Evolutionary conservation across 176 grass and related monocot genomes (phyloP).

Genomic region (Chloris gayana): DNA sequence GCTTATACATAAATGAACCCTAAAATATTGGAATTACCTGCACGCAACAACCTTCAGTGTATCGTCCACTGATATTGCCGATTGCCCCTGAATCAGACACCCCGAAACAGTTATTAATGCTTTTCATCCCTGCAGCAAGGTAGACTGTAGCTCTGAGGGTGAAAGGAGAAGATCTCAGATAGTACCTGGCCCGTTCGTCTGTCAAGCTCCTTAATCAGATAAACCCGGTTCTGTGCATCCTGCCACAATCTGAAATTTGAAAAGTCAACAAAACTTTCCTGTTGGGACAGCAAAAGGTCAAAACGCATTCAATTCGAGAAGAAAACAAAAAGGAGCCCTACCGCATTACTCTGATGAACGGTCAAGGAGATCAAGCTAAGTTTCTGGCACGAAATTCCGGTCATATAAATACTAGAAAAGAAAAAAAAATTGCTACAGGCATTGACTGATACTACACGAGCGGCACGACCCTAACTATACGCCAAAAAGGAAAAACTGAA

Average conservation of each 20-base stretch:
- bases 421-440: not conserved
- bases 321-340: conserved; percentile 24
- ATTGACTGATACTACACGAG: conserved; percentile 14
- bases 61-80: conserved; percentile 87
- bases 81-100: conserved; percentile 57
- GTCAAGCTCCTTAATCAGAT: conserved; percentile 91
- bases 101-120: not conserved
- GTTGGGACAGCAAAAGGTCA: conserved; percentile 28
- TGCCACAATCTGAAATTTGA: conserved; percentile 75
- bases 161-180: conserved; percentile 19
- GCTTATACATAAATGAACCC: not conserved
- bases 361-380: conserved; percentile 2
- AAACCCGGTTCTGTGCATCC: conserved; percentile 83
- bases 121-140: conserved; percentile 28
- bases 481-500: not conserved
- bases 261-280: conserved; percentile 19
- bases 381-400: not conserved
- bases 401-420: not conserved
- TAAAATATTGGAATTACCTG: conserved; percentile 61
- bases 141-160: conserved; percentile 18
- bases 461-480: not conserved
- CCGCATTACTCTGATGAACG: not conserved
- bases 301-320: conserved; percentile 23
- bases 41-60: conserved; percentile 92
- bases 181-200: conserved; percentile 79